Conservation (phyloP, 495 filamentous ascomycete genomes). For the Clavariopsis aquatica region DNA sequence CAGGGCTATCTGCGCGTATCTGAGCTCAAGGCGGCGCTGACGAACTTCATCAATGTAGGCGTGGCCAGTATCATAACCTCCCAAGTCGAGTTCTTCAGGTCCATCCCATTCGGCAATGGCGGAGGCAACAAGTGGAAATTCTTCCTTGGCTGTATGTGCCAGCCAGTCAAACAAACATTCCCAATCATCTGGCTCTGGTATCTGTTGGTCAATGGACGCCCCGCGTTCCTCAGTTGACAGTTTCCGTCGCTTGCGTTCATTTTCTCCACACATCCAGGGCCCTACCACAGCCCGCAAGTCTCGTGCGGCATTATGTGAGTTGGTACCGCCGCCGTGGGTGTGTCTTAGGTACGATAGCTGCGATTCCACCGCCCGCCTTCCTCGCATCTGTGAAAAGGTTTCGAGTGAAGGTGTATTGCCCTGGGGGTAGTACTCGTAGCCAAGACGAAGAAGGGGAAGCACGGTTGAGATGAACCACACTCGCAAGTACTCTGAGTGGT, state of each 20-base stretch:
- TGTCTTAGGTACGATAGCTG: slow-evolving; percentile 65
- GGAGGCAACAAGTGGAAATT: slow-evolving; percentile 52
- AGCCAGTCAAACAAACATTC: slow-evolving; percentile 80
- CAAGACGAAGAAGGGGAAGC: slow-evolving; percentile 76
- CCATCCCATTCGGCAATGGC: slow-evolving; percentile 78
- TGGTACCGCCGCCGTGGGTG: slow-evolving; percentile 24
- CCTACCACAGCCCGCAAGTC: slow-evolving; percentile 76
- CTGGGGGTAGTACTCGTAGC: slow-evolving; percentile 80
- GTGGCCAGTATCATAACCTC: slow-evolving; percentile 59
- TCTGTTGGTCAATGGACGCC: slow-evolving; percentile 6
- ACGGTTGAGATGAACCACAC: slow-evolving; percentile 77
- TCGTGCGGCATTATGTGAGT: slow-evolving; percentile 50
- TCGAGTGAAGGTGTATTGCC: slow-evolving; percentile 57
- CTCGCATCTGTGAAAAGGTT: slow-evolving; percentile 63
- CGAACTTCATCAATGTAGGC: slow-evolving; percentile 55
- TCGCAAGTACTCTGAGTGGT: slow-evolving; percentile 64
- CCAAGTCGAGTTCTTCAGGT: slow-evolving; percentile 75
- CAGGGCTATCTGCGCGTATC: slow-evolving; percentile 72
- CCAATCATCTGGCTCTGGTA: slow-evolving; percentile 59
- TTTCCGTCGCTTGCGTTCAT: slow-evolving; percentile 61
- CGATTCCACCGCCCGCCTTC: slow-evolving; percentile 62
- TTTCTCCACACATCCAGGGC: slow-evolving; percentile 78
- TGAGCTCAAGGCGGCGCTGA: slow-evolving; percentile 54
- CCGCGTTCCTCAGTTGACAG: slow-evolving; percentile 40
- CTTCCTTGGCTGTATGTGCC: slow-evolving; percentile 59